Evolutionary conservation across 2,329 filamentous ascomycete genomes (phyloP).

Genomic region (Colletotrichum siamense): DNA sequence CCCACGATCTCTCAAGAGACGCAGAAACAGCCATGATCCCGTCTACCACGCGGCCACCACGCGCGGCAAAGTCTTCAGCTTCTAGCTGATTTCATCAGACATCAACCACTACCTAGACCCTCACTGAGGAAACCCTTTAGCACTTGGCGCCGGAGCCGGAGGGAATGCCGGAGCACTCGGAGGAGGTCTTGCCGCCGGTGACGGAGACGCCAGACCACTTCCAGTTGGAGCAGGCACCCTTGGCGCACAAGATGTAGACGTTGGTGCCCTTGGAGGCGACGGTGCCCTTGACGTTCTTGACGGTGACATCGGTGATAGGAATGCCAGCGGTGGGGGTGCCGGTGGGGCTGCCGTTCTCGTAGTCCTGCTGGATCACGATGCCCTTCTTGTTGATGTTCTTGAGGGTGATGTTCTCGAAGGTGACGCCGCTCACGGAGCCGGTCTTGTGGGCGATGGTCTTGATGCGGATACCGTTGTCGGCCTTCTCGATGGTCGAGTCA

Average conservation of each 20-base stretch:
- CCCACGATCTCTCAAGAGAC: not conserved
- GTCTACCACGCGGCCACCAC: not conserved
- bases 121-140: not conserved
- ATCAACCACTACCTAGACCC: not conserved
- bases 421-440: constrained; percentile 47
- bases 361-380: constrained; percentile 48
- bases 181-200: constrained; percentile 52
- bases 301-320: constrained; percentile 55
- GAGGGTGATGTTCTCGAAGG: constrained; percentile 49
- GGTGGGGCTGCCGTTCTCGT: constrained; percentile 50
- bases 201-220: constrained; percentile 54
- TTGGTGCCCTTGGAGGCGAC: constrained; percentile 44
- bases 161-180: constrained; percentile 31
- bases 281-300: constrained; percentile 49
- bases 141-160: constrained; percentile 19
- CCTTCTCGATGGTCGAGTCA: constrained; percentile 54
- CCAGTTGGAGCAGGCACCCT: constrained; percentile 57
- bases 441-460: constrained; percentile 54
- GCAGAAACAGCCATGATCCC: not conserved
- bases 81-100: not conserved
- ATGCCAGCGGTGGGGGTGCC: constrained; percentile 52
- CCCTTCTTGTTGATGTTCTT: constrained; percentile 45
- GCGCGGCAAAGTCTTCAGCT: not conserved
- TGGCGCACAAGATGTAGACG: constrained; percentile 60
- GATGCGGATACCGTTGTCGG: constrained; percentile 57